Evolutionary conservation across 2,329 filamentous ascomycete species (phyloP).

Genomic region (Trichoderma koningii): DNA sequence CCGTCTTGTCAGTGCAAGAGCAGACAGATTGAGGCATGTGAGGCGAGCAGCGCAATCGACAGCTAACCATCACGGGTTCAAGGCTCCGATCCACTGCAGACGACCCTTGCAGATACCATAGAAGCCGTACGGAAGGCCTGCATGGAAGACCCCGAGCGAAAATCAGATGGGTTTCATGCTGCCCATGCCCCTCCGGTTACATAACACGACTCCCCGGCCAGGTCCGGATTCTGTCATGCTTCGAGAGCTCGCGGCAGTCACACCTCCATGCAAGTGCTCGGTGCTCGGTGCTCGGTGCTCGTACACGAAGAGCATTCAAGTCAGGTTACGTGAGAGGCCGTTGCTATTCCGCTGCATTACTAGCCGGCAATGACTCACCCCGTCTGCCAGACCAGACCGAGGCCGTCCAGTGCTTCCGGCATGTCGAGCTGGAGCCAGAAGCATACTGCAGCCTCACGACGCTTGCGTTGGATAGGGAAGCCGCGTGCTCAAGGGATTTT

Average conservation of each 20-base stretch:
- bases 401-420: not conserved
- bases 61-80: not conserved
- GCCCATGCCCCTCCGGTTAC: not conserved
- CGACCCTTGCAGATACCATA: not conserved
- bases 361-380: not conserved
- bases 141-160: not conserved
- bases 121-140: not conserved
- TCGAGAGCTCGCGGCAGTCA: not conserved
- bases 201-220: not conserved
- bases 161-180: not conserved
- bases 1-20: not conserved
- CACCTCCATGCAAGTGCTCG: too few species aligned
- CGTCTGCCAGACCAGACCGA: not conserved
- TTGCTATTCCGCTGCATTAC: not conserved
- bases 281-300: not conserved
- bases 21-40: conserved; percentile 5
- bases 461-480: not conserved
- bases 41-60: not conserved
- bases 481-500: too few species aligned
- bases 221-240: not conserved
- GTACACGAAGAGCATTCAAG: not conserved
- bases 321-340: not conserved
- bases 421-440: not conserved
- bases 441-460: not conserved
- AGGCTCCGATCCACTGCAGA: not conserved